phyloP scores from a whole-genome alignment of 1,139 yeast species.

The Sugiyamaella grinbergsii region DNA sequence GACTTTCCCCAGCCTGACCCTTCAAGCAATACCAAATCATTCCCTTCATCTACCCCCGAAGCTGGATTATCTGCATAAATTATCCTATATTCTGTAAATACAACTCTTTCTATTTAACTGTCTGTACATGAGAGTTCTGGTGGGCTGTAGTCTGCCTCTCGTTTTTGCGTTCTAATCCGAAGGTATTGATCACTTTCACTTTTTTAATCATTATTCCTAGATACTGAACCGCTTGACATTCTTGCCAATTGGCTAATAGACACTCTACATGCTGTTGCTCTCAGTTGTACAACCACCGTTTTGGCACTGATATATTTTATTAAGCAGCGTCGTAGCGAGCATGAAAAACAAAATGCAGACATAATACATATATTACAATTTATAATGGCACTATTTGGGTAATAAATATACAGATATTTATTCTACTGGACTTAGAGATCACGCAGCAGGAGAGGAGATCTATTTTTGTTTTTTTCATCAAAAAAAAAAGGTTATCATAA shows the following conservation, averaged over 20 bases:
- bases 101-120: background rate
- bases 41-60: constrained; percentile 17
- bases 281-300: too few species aligned
- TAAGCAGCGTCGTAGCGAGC: too few species aligned
- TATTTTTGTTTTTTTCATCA: background rate
- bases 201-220: too few species aligned
- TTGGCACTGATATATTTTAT: too few species aligned
- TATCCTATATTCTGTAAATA: constrained; percentile 8
- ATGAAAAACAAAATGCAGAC: too few species aligned
- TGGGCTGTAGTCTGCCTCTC: too few species aligned
- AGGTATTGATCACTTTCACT: too few species aligned
- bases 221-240: too few species aligned
- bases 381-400: background rate
- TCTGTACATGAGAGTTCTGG: too few species aligned
- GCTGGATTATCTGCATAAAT: constrained; percentile 19
- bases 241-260: too few species aligned
- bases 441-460: background rate
- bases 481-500: constrained; percentile 7
- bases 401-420: constrained; percentile 19
- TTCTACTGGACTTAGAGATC: constrained; percentile 3
- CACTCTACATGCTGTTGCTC: too few species aligned
- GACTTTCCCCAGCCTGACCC: constrained; percentile 22
- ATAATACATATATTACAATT: background rate
- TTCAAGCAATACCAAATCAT: constrained; percentile 5
- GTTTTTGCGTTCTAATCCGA: too few species aligned